These are phyloP conservation scores for Cinnamomum micranthum DNA, from an alignment of 164 flowering plant species.

Conservation along the genomic window DNA sequence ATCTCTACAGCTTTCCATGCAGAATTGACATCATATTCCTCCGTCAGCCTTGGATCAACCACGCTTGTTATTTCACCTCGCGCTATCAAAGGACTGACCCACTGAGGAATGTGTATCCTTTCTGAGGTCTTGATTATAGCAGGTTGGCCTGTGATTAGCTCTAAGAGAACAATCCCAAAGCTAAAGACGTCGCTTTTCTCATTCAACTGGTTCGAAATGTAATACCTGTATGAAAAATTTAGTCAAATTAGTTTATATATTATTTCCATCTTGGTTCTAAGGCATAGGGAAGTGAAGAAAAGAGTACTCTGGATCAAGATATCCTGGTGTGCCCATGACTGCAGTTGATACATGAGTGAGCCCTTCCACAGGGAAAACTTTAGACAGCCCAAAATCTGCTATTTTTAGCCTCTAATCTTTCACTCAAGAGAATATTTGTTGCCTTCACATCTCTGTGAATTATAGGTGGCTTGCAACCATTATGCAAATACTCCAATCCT, in stretches of 20 bases:
- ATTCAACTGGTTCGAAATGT: slow-evolving; percentile 11
- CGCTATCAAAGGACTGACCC: slow-evolving; percentile 28
- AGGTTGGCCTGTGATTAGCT: too few species aligned
- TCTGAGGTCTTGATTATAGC: too few species aligned
- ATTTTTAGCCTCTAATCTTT: slow-evolving; percentile 42
- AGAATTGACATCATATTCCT: slow-evolving; percentile 25
- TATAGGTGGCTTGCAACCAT: slow-evolving; percentile 48
- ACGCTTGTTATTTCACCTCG: slow-evolving; percentile 30
- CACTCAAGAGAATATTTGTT: slow-evolving; percentile 40
- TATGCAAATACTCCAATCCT: slow-evolving; percentile 56
- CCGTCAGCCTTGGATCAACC: slow-evolving; percentile 38
- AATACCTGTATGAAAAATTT: slow-evolving; percentile 23
- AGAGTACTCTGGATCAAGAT: slow-evolving; percentile 63
- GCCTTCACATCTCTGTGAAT: slow-evolving; percentile 54
- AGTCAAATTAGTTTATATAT: too few species aligned
- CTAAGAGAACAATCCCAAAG: too few species aligned
- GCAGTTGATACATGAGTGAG: slow-evolving; percentile 25
- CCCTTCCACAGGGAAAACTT: slow-evolving; percentile 24
- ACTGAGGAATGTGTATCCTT: too few species aligned
- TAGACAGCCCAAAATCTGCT: slow-evolving; percentile 55
- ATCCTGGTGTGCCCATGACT: slow-evolving; percentile 48
- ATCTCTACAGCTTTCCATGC: slow-evolving; percentile 40
- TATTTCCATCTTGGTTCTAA: too few species aligned
- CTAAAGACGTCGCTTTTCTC: too few species aligned
- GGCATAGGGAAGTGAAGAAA: not conserved